These are phyloP conservation scores for Metschnikowia baotianmanensis DNA, from an alignment of 805 yeast genomes.

Conservation along the genomic window DNA sequence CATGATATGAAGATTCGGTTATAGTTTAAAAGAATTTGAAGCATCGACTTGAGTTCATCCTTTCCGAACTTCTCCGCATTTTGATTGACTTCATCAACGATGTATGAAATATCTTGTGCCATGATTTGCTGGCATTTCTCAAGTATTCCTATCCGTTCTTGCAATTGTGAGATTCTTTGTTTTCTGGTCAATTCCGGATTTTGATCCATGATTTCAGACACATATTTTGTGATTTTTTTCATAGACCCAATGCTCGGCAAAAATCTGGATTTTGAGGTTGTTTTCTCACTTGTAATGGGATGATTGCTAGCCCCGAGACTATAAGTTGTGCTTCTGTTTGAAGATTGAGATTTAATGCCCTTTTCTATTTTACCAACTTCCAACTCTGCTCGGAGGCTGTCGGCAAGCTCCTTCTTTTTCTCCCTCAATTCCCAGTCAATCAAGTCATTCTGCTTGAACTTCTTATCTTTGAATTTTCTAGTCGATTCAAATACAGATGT, in stretches of 20 bases:
- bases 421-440: slow-evolving; percentile 33
- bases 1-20: slow-evolving; percentile 57
- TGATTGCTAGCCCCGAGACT: slow-evolving; percentile 6
- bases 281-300: slow-evolving; percentile 16
- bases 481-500: slow-evolving; percentile 57
- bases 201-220: slow-evolving; percentile 57
- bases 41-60: slow-evolving; percentile 50
- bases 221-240: slow-evolving; percentile 50
- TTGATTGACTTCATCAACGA: slow-evolving; percentile 44
- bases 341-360: slow-evolving; percentile 22
- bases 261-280: slow-evolving; percentile 8
- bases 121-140: slow-evolving; percentile 48
- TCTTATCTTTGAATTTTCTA: slow-evolving; percentile 51
- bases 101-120: slow-evolving; percentile 39
- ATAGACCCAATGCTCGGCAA: slow-evolving; percentile 52
- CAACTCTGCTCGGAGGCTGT: slow-evolving; percentile 28
- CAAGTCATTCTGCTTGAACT: slow-evolving; percentile 31
- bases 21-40: slow-evolving; percentile 51
- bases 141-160: slow-evolving; percentile 51
- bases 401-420: slow-evolving; percentile 31
- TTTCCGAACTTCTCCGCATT: slow-evolving; percentile 49
- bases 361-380: slow-evolving; percentile 29
- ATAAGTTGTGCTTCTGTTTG: slow-evolving; percentile 23
- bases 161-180: slow-evolving; percentile 47
- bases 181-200: slow-evolving; percentile 66